Percentiles rank a stretch among this genome's conserved stretches.
Evolutionary conservation across 1,284 basidiomycete species (phyloP).

Genomic region (Ustilago hordei): DNA sequence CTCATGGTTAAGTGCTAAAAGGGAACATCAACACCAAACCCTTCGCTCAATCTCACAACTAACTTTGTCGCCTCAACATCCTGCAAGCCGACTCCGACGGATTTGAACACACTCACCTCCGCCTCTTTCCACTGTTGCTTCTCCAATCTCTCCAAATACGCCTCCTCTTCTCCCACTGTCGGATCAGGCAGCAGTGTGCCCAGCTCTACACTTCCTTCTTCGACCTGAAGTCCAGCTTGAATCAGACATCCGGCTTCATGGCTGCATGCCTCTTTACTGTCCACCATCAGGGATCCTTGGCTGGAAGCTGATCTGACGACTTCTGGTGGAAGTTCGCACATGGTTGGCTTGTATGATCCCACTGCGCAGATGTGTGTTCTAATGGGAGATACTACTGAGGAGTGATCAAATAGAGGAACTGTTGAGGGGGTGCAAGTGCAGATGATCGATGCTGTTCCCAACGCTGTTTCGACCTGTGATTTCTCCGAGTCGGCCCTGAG

Average conservation of each 20-base stretch:
- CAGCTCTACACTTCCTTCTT: not conserved
- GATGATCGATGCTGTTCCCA: constrained; percentile 1
- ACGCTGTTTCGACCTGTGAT: not conserved
- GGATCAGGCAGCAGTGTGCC: not conserved
- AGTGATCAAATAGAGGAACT: constrained; percentile 1
- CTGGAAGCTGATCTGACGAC: not conserved
- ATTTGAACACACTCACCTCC: constrained; percentile 33
- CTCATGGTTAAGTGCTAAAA: constrained; percentile 5
- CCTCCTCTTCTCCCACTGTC: not conserved
- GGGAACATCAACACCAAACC: constrained; percentile 6
- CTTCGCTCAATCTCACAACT: constrained; percentile 7
- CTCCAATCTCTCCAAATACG: constrained; percentile 9
- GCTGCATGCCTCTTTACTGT: constrained; percentile 21
- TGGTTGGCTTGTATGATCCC: constrained; percentile 31
- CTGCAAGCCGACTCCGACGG: constrained; percentile 41
- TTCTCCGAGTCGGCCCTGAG: not conserved
- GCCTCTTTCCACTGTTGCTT: not conserved
- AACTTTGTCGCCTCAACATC: constrained; percentile 37
- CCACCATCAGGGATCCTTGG: constrained; percentile 11
- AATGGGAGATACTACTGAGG: not conserved
- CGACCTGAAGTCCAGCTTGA: not conserved
- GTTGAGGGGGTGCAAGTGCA: constrained; percentile 36
- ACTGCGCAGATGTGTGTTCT: constrained; percentile 21
- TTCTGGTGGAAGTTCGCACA: constrained; percentile 25
- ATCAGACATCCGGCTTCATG: constrained; percentile 36